Percentiles rank a stretch among this genome's conserved stretches.
Evolutionary conservation across 1,139 yeast genomes (phyloP).

Genomic region (Saccharomyces pastorianus): DNA sequence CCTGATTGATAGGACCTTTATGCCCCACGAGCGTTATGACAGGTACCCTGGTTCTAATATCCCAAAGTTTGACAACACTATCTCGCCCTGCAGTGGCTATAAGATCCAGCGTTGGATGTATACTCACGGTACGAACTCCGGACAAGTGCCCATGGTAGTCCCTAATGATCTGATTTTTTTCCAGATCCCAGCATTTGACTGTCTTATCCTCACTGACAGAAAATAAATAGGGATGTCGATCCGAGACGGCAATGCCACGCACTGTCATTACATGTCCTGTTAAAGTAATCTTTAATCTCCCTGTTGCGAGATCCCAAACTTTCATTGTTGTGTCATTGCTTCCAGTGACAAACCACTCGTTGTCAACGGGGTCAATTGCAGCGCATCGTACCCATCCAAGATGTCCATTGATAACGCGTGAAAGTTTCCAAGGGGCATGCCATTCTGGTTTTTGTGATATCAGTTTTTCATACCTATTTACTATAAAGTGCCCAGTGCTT

Average conservation of each 20-base stretch:
- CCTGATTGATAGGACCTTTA: constrained; percentile 61
- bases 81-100: constrained; percentile 91
- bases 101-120: constrained; percentile 82
- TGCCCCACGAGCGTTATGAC: constrained; percentile 81
- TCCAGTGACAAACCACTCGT: constrained; percentile 88
- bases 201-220: constrained; percentile 91
- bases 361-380: constrained; percentile 68
- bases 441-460: constrained; percentile 36
- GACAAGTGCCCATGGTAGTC: constrained; percentile 93
- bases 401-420: constrained; percentile 78
- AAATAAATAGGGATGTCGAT: constrained; percentile 77
- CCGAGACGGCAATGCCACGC: constrained; percentile 64
- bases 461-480: constrained; percentile 20
- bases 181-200: constrained; percentile 93
- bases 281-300: constrained; percentile 60
- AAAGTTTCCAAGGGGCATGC: constrained; percentile 63
- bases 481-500: constrained; percentile 11
- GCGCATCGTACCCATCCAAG: constrained; percentile 85
- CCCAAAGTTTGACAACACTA: constrained; percentile 86
- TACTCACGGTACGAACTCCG: constrained; percentile 73
- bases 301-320: constrained; percentile 82
- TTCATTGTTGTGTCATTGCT: constrained; percentile 83
- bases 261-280: constrained; percentile 92
- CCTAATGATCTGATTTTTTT: constrained; percentile 69
- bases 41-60: constrained; percentile 69